A percentile compares a stretch with the other conserved stretches of the same genome.
These are phyloP conservation scores for Salinomyces thailandicus DNA, from an alignment of 2,329 filamentous ascomycete genomes.

Conservation along the genomic window DNA sequence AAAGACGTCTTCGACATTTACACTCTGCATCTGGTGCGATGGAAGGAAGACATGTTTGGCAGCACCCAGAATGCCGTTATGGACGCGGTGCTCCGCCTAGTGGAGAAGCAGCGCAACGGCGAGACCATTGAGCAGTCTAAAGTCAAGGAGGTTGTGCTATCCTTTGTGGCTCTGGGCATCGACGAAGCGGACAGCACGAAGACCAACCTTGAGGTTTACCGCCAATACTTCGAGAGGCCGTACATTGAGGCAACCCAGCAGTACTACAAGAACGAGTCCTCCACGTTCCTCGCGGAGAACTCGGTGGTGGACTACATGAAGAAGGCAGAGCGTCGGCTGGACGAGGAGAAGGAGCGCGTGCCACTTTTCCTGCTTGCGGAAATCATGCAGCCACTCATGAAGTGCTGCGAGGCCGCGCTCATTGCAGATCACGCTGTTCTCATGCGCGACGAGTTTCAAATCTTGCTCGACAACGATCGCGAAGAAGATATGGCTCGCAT, in stretches of 20 bases:
- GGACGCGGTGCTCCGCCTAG: conserved; percentile 84
- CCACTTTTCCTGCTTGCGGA: conserved; percentile 84
- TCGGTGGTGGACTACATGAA: conserved; percentile 99
- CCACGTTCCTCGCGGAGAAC: conserved; percentile 90
- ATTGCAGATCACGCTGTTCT: conserved; percentile 79
- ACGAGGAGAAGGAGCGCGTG: conserved; percentile 91
- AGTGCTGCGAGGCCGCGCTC: conserved; percentile 75
- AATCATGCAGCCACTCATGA: conserved; percentile 74
- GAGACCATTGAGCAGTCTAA: conserved; percentile 96
- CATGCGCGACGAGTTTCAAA: conserved; percentile 91
- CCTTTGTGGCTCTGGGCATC: conserved; percentile 83
- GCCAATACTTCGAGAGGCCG: conserved; percentile 81
- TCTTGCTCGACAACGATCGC: conserved; percentile 83
- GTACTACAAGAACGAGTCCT: conserved; percentile 88
- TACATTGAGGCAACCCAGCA: conserved; percentile 74
- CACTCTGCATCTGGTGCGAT: conserved; percentile 88
- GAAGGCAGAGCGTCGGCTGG: conserved; percentile 81
- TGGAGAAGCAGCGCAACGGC: conserved; percentile 93
- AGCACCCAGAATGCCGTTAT: conserved; percentile 81
- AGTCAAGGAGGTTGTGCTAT: conserved; percentile 95
- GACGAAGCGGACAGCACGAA: conserved; percentile 90
- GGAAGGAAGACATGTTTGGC: conserved; percentile 84
- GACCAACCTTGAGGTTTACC: conserved; percentile 90
- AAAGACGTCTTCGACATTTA: conserved; percentile 98
- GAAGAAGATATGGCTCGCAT: conserved; percentile 93